Conservation (phyloP, 148 eudicot species). For the Camellia japonica region DNA sequence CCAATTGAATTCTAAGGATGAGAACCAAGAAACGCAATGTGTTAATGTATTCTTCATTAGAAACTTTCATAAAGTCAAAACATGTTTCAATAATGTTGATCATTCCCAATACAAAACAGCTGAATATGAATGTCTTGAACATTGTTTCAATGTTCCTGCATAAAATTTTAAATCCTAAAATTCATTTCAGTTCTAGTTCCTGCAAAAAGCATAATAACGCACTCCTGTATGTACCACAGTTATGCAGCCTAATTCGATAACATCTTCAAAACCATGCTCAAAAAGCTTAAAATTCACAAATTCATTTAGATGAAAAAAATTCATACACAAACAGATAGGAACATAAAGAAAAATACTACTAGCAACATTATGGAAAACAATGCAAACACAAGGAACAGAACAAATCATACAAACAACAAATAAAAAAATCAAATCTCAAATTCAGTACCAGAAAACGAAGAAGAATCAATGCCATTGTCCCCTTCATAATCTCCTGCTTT, state of each 20-base stretch:
- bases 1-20: background rate
- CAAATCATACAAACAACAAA: background rate
- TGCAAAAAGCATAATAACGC: background rate
- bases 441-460: constrained; percentile 23
- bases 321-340: background rate
- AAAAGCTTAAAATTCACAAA: background rate
- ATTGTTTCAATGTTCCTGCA: background rate
- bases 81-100: background rate
- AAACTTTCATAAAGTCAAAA: background rate
- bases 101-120: background rate
- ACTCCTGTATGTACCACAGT: background rate
- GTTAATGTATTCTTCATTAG: background rate
- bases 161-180: background rate
- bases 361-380: background rate
- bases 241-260: background rate
- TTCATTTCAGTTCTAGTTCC: background rate
- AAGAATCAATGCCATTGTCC: background rate
- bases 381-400: background rate
- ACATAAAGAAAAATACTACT: background rate
- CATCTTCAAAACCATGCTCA: background rate
- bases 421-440: background rate
- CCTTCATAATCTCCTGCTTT: constrained; percentile 47
- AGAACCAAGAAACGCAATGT: background rate
- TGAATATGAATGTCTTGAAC: background rate
- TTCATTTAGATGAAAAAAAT: background rate